phyloP scores from a whole-genome alignment of 352 stramenopile genomes.

The Hyaloperonospora brassicae region DNA sequence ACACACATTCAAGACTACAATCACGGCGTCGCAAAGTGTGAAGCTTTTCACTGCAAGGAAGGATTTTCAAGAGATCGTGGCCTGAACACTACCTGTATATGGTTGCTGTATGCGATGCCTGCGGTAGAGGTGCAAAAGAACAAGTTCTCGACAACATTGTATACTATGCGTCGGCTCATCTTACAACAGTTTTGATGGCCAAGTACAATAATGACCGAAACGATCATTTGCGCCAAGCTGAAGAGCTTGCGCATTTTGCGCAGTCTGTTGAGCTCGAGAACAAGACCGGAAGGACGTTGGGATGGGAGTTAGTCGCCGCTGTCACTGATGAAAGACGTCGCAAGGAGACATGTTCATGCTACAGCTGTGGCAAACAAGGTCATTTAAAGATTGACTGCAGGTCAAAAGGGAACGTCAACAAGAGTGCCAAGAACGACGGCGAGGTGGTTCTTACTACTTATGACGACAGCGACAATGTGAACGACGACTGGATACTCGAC shows the following conservation, averaged over 20 bases:
- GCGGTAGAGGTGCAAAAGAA: constrained; percentile 3
- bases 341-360: no score
- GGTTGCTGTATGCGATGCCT: constrained; percentile 13
- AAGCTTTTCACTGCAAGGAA: constrained; percentile 14
- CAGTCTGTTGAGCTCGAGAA: constrained; percentile 1
- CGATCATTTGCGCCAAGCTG: constrained; percentile 15
- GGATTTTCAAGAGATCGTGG: constrained; percentile 6
- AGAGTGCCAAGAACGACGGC: no score
- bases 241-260: constrained; percentile 19
- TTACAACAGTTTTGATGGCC: constrained; percentile 5
- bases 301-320: no score
- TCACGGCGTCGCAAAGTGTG: constrained; percentile 12
- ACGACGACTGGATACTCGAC: no score
- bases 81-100: constrained; percentile 20
- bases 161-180: constrained; percentile 6
- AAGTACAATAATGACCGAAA: constrained; percentile 4
- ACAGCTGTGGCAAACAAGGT: neutral
- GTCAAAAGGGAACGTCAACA: no score
- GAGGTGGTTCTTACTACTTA: no score
- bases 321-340: no score
- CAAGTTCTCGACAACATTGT: constrained; percentile 21
- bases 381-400: neutral
- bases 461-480: no score
- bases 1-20: constrained; percentile 12
- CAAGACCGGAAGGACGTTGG: neutral